Conservation (phyloP, 1,284 basidiomycete species). For the Cryptococcus sp. region DNA sequence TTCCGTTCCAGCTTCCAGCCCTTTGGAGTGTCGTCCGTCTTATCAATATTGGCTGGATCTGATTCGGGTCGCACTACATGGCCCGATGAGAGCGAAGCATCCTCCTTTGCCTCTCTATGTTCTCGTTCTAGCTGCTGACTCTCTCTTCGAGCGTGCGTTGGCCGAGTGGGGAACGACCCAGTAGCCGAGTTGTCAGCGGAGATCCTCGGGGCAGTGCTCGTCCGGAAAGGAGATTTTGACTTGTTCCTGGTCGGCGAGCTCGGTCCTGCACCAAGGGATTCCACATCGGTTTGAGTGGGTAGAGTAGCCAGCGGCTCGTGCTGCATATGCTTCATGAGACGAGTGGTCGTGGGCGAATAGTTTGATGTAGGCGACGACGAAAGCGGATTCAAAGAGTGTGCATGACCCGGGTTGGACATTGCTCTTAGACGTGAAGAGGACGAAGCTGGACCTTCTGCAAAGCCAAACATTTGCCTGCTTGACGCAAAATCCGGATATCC, state of each 20-base stretch:
- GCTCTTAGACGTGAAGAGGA: constrained; percentile 12
- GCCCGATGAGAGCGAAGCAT: constrained; percentile 23
- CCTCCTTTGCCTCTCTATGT: constrained; percentile 22
- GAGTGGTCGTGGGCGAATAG: constrained; percentile 6
- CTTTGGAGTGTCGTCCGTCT: constrained; percentile 1
- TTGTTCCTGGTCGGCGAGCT: neutral
- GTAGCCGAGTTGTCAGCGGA: too few relatives aligned
- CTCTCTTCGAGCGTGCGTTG: constrained; percentile 17
- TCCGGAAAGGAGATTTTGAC: constrained; percentile 1
- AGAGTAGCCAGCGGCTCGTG: constrained; percentile 16
- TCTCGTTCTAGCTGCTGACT: constrained; percentile 25
- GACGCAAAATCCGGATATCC: constrained; percentile 1
- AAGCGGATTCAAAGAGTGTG: neutral
- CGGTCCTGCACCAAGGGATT: neutral
- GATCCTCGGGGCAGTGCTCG: too few relatives aligned
- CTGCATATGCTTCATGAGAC: constrained; percentile 7
- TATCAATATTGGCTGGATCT: neutral
- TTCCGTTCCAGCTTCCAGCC: constrained; percentile 58
- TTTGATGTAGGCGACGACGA: constrained; percentile 1
- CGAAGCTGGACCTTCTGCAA: constrained; percentile 9
- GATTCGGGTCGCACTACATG: constrained; percentile 25
- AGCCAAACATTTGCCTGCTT: constrained; percentile 10
- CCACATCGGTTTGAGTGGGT: constrained; percentile 16
- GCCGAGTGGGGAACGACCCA: too few relatives aligned
- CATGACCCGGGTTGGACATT: constrained; percentile 14